Percentiles rank a stretch among this genome's conserved stretches.
Evolutionary conservation across 2,329 filamentous ascomycete species (phyloP).

Genomic region (Microdochium trichocladiopsis): DNA sequence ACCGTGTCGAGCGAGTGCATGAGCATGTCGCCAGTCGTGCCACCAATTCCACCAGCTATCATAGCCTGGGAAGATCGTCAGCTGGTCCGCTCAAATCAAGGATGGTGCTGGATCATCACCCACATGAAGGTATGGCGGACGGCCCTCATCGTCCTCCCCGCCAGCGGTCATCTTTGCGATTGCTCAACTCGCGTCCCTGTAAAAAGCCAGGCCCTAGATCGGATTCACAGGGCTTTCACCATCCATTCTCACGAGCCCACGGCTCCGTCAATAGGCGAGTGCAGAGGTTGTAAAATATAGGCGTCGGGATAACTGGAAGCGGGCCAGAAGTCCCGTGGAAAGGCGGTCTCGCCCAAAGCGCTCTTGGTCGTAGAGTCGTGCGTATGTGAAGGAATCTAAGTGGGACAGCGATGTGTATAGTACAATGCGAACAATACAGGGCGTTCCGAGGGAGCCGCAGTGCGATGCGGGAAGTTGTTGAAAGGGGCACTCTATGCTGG

Average conservation of each 20-base stretch:
- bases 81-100: constrained; percentile 4
- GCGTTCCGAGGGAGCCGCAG: too few relatives aligned
- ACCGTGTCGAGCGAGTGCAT: constrained; percentile 99
- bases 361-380: too few relatives aligned
- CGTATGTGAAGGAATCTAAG: too few relatives aligned
- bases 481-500: not conserved
- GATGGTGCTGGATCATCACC: constrained; percentile 18
- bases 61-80: constrained; percentile 58
- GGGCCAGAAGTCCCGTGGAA: too few relatives aligned
- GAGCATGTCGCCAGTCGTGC: constrained; percentile 88
- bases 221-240: not conserved
- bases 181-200: constrained; percentile 12
- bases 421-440: too few relatives aligned
- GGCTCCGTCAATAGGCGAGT: not conserved
- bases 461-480: not conserved
- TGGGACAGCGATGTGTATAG: too few relatives aligned
- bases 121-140: constrained; percentile 59
- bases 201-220: not conserved
- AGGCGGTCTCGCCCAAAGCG: too few relatives aligned
- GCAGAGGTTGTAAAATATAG: not conserved
- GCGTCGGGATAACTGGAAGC: not conserved
- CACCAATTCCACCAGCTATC: constrained; percentile 89
- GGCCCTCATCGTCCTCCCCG: constrained; percentile 42
- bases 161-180: constrained; percentile 25
- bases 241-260: constrained; percentile 19